Percentiles rank a stretch among this genome's conserved stretches.
Conservation (phyloP, 495 filamentous ascomycete species). For the Neurospora sublineolata region DNA sequence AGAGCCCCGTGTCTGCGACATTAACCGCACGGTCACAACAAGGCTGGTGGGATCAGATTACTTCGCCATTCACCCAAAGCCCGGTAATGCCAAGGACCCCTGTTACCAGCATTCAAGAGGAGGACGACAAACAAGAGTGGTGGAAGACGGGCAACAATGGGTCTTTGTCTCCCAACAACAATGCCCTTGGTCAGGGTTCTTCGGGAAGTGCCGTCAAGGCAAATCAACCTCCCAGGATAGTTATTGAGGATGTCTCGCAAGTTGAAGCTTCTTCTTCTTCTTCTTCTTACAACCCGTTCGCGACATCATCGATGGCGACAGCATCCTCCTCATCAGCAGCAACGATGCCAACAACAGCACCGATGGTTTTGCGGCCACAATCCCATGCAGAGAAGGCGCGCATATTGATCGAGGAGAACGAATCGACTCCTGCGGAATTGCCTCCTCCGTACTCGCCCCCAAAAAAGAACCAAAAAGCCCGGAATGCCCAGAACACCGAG, state of each 20-base stretch:
- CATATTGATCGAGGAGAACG: slow-evolving; percentile 20
- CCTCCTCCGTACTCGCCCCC: slow-evolving; percentile 36
- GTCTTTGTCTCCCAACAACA: slow-evolving; percentile 8
- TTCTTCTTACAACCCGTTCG: neutral
- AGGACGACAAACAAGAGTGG: slow-evolving; percentile 18
- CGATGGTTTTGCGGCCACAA: slow-evolving; percentile 5
- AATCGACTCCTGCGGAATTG: slow-evolving; percentile 9
- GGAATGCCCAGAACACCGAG: neutral
- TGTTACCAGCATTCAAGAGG: neutral
- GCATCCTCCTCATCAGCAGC: slow-evolving; percentile 6
- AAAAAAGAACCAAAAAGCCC: slow-evolving; percentile 1
- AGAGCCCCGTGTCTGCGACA: slow-evolving; percentile 5
- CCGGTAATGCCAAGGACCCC: slow-evolving; percentile 2
- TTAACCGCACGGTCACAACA: slow-evolving; percentile 34
- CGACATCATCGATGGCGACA: neutral
- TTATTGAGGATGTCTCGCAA: slow-evolving; percentile 11
- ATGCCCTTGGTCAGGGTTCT: slow-evolving; percentile 5
- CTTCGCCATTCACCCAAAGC: slow-evolving; percentile 52
- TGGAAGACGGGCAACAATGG: slow-evolving; percentile 24
- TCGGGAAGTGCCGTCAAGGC: neutral
- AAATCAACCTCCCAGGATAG: slow-evolving; percentile 3
- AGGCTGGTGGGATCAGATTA: slow-evolving; percentile 84
- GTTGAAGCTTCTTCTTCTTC: neutral
- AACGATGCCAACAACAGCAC: slow-evolving; percentile 12
- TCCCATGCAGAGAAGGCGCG: slow-evolving; percentile 28